These are phyloP conservation scores for Vicia sativa DNA, from an alignment of 306 rosid genomes.

Conservation along the genomic window DNA sequence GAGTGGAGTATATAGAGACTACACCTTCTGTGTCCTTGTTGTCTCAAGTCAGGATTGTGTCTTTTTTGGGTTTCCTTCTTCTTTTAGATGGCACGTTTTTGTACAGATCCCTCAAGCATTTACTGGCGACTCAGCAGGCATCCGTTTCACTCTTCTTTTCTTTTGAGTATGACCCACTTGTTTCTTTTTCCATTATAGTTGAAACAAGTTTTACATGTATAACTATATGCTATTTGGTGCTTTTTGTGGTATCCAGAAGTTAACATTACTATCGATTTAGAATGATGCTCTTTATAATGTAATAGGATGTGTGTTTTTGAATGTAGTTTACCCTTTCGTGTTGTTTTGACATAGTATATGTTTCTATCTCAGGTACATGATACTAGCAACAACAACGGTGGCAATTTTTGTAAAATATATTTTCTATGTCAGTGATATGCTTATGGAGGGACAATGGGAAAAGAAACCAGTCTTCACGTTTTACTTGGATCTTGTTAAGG, in stretches of 20 bases:
- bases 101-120: slow-evolving; percentile 62
- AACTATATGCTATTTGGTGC: slow-evolving; percentile 1
- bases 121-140: slow-evolving; percentile 68
- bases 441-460: slow-evolving; percentile 99
- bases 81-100: slow-evolving; percentile 76
- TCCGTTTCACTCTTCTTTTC: slow-evolving; percentile 91
- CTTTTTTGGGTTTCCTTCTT: slow-evolving; percentile 90
- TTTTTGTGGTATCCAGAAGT: slow-evolving; percentile 19
- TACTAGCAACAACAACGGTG: slow-evolving; percentile 89
- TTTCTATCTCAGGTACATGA: slow-evolving; percentile 88
- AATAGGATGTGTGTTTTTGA: background rate
- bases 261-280: background rate
- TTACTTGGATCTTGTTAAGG: slow-evolving; percentile 91
- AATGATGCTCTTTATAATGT: slow-evolving; percentile 4
- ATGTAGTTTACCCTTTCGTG: slow-evolving; percentile 18
- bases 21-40: slow-evolving; percentile 78
- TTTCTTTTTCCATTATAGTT: slow-evolving; percentile 21
- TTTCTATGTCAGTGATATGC: slow-evolving; percentile 90
- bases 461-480: slow-evolving; percentile 93
- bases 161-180: slow-evolving; percentile 74
- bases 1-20: slow-evolving; percentile 97
- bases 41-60: slow-evolving; percentile 89
- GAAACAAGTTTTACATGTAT: no score
- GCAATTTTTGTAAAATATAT: slow-evolving; percentile 85
- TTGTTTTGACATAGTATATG: slow-evolving; percentile 30